Conservation (phyloP, 441 rosid species). For the Bruguiera hainesii region DNA sequence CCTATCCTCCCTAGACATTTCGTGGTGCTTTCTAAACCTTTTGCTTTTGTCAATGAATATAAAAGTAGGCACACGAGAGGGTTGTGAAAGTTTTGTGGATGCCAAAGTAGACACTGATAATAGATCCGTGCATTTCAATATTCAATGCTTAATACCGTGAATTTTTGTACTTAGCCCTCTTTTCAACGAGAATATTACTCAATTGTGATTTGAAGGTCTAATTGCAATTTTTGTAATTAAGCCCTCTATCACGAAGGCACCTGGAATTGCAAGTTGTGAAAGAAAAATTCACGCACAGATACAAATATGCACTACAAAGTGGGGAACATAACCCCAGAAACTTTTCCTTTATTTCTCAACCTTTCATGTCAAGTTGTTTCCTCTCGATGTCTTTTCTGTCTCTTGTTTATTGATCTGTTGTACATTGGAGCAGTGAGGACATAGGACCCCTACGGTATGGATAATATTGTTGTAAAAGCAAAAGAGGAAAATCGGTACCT, state of each 20-base stretch:
- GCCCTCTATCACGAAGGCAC: not conserved
- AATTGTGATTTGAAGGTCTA: too few species aligned
- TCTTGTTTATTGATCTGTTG: not conserved
- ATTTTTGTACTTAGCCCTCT: too few species aligned
- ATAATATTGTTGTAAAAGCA: not conserved
- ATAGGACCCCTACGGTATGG: not conserved
- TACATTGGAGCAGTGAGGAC: slow-evolving; percentile 18
- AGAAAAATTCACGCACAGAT: slow-evolving; percentile 14
- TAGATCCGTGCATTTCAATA: not conserved
- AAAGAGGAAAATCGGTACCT: slow-evolving; percentile 12
- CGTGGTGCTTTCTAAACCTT: slow-evolving; percentile 8
- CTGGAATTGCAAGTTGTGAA: not conserved
- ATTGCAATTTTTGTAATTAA: not conserved
- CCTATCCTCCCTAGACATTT: slow-evolving; percentile 1
- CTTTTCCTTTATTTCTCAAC: slow-evolving; percentile 15
- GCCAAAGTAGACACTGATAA: slow-evolving; percentile 2
- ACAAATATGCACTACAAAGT: slow-evolving; percentile 12
- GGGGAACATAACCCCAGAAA: slow-evolving; percentile 13
- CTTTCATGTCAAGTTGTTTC: slow-evolving; percentile 13
- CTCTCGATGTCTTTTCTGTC: not conserved
- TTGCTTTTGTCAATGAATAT: slow-evolving; percentile 7
- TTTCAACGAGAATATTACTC: too few species aligned
- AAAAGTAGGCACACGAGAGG: slow-evolving; percentile 9
- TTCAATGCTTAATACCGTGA: not conserved
- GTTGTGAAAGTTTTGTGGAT: slow-evolving; percentile 1